A percentile compares a stretch with the other conserved stretches of the same genome.
These are phyloP conservation scores for Aechmea fasciata DNA, from an alignment of 176 grass and related monocot species.

Conservation along the genomic window DNA sequence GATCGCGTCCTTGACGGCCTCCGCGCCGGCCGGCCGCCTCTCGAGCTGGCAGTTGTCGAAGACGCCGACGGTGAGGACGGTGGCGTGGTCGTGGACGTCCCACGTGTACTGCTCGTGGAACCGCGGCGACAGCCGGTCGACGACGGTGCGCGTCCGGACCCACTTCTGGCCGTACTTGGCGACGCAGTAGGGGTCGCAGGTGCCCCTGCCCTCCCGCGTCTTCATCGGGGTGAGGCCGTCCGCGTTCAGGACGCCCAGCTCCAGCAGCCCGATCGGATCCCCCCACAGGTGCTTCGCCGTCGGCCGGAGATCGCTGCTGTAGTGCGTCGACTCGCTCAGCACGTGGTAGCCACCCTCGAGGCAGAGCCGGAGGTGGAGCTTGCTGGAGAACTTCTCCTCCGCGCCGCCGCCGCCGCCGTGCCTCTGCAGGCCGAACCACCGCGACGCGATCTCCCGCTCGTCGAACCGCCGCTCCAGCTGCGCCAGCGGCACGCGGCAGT, in stretches of 20 bases:
- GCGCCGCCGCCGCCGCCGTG: slow-evolving; percentile 23
- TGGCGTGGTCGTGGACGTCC: slow-evolving; percentile 86
- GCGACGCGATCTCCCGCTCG: slow-evolving; percentile 40
- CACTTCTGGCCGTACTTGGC: slow-evolving; percentile 95
- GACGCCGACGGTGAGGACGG: slow-evolving; percentile 78
- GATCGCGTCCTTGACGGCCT: slow-evolving; percentile 28
- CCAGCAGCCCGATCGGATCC: slow-evolving; percentile 49
- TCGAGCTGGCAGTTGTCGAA: slow-evolving; percentile 69
- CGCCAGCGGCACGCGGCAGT: slow-evolving; percentile 30
- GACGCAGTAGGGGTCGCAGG: slow-evolving; percentile 27
- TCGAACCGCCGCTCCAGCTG: slow-evolving; percentile 18
- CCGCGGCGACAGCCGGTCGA: slow-evolving; percentile 37
- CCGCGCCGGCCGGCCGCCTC: background rate
- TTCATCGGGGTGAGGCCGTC: slow-evolving; percentile 14
- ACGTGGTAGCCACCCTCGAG: slow-evolving; percentile 88
- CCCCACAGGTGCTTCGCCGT: slow-evolving; percentile 48
- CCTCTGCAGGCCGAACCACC: slow-evolving; percentile 59
- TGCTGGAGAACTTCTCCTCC: slow-evolving; percentile 40
- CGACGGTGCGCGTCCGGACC: slow-evolving; percentile 83
- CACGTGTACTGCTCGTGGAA: slow-evolving; percentile 97
- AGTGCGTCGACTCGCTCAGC: slow-evolving; percentile 70
- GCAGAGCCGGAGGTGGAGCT: slow-evolving; percentile 27
- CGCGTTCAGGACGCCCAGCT: slow-evolving; percentile 70
- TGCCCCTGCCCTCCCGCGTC: background rate
- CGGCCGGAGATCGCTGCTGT: slow-evolving; percentile 70